Evolutionary conservation across 2,329 filamentous ascomycete genomes (phyloP).

Genomic region (Pseudomassariella vexata): DNA sequence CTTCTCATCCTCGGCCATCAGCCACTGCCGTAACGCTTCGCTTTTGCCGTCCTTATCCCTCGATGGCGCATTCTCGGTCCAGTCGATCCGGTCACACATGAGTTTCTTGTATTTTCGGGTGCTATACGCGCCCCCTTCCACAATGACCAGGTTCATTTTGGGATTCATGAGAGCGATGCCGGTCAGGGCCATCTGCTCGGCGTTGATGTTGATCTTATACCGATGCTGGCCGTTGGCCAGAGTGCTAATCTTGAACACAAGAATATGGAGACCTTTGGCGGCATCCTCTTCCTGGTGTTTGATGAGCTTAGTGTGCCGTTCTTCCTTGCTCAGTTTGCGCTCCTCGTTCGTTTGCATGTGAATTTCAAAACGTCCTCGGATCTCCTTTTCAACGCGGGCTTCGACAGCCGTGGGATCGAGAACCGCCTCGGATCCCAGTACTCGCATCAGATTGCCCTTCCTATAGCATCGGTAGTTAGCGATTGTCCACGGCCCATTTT

Average conservation of each 20-base stretch:
- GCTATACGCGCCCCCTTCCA: constrained; percentile 82
- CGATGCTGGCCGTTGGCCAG: constrained; percentile 91
- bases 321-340: constrained; percentile 81
- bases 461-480: no score
- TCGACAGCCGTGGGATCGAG: constrained; percentile 97
- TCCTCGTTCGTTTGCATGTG: constrained; percentile 78
- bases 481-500: no score
- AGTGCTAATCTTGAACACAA: constrained; percentile 84
- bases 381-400: constrained; percentile 86
- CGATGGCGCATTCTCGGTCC: constrained; percentile 81
- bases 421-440: constrained; percentile 83
- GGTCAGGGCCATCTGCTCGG: constrained; percentile 80
- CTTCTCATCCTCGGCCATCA: constrained; percentile 71
- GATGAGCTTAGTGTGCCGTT: constrained; percentile 77
- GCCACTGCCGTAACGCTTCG: constrained; percentile 61
- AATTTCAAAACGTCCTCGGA: constrained; percentile 74
- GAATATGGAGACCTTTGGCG: constrained; percentile 74
- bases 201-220: constrained; percentile 89
- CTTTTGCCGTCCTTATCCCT: constrained; percentile 54
- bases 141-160: constrained; percentile 80
- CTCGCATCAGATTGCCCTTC: constrained; percentile 94
- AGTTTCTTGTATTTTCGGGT: constrained; percentile 85
- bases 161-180: constrained; percentile 92
- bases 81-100: constrained; percentile 89
- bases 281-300: constrained; percentile 83